phyloP scores from a whole-genome alignment of 306 rosid genomes.

The Parietaria judaica region DNA sequence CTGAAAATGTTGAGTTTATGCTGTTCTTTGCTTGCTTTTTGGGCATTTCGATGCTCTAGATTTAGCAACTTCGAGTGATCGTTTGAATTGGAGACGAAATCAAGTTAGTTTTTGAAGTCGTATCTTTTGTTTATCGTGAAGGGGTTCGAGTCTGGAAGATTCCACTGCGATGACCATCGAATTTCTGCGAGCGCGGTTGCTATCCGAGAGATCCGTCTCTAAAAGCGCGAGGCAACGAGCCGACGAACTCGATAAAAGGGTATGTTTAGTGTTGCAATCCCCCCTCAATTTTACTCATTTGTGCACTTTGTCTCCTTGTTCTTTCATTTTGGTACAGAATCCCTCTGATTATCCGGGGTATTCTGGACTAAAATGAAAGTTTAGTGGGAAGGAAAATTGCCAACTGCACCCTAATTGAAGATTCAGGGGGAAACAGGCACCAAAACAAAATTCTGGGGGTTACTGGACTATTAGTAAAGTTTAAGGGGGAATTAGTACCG shows the following conservation, averaged over 20 bases:
- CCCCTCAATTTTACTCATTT: too few relatives aligned
- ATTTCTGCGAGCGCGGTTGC: conserved; percentile 77
- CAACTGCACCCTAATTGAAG: too few relatives aligned
- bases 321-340: too few relatives aligned
- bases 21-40: not conserved
- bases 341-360: too few relatives aligned
- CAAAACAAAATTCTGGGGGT: too few relatives aligned
- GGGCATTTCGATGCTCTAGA: not conserved
- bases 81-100: conserved; percentile 6
- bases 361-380: too few relatives aligned
- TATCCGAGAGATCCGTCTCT: conserved; percentile 83
- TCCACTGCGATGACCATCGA: conserved; percentile 71
- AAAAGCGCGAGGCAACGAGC: conserved; percentile 80
- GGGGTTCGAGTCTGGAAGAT: conserved; percentile 46
- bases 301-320: too few relatives aligned
- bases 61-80: not conserved
- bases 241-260: conserved; percentile 68
- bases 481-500: too few relatives aligned
- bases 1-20: not conserved
- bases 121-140: too few relatives aligned
- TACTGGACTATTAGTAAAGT: too few relatives aligned
- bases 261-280: conserved; percentile 16
- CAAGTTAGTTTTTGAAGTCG: conserved; percentile 8
- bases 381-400: too few relatives aligned
- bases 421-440: too few relatives aligned